phyloP scores from a whole-genome alignment of 1,284 basidiomycete genomes.

The Cronartium quercuum region DNA sequence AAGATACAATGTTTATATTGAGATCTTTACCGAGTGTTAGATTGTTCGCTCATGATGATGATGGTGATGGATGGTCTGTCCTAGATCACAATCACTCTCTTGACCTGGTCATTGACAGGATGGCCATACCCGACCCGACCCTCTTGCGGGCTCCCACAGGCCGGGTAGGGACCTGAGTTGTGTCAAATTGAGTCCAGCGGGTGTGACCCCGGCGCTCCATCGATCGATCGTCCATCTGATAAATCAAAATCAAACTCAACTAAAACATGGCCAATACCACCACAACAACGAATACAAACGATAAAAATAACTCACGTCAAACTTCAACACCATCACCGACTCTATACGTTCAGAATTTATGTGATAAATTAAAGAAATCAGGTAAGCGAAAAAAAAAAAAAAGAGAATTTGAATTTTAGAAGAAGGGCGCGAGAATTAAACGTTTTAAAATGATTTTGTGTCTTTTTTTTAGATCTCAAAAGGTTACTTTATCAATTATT shows the following conservation, averaged over 20 bases:
- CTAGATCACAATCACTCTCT: background rate
- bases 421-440: background rate
- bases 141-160: too few species aligned
- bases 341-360: slow-evolving; percentile 89
- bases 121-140: too few species aligned
- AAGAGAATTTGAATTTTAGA: background rate
- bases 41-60: too few species aligned
- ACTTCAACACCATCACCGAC: slow-evolving; percentile 53
- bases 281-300: background rate
- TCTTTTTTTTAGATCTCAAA: slow-evolving; percentile 59
- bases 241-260: background rate
- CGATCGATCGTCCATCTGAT: background rate
- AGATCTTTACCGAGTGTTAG: too few species aligned
- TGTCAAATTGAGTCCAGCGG: too few species aligned
- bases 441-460: background rate
- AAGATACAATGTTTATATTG: too few species aligned
- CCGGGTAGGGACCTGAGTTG: too few species aligned
- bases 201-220: too few species aligned
- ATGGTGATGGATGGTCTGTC: background rate
- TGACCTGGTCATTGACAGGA: background rate
- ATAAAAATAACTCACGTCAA: background rate
- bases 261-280: background rate
- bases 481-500: slow-evolving; percentile 81
- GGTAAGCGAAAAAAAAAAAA: slow-evolving; percentile 48
- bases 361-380: slow-evolving; percentile 87